These are phyloP conservation scores for Russula olivacea DNA, from an alignment of 768 basidiomycete genomes.

Conservation along the genomic window DNA sequence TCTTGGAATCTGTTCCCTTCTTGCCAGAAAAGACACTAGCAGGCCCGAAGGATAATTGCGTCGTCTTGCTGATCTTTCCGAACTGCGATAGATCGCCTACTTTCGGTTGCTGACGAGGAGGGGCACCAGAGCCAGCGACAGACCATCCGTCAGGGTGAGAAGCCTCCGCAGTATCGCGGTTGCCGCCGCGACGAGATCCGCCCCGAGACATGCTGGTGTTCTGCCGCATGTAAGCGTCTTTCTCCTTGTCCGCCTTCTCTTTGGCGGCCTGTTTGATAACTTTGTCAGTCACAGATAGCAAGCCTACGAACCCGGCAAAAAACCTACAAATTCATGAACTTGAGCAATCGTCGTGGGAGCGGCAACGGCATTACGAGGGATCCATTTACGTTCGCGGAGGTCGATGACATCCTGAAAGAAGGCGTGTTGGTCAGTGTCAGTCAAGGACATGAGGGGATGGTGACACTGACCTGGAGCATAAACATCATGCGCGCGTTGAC, in stretches of 20 bases:
- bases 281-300: background rate
- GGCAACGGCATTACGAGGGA: constrained; percentile 59
- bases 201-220: constrained; percentile 77
- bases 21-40: constrained; percentile 76
- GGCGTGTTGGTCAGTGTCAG: constrained; percentile 13
- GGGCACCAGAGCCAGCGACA: constrained; percentile 24
- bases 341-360: constrained; percentile 86
- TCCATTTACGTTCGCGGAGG: constrained; percentile 79
- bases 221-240: constrained; percentile 58
- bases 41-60: constrained; percentile 75
- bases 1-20: constrained; percentile 48
- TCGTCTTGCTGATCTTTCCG: constrained; percentile 71
- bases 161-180: constrained; percentile 52
- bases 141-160: constrained; percentile 86
- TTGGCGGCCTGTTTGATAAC: constrained; percentile 59
- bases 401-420: constrained; percentile 77
- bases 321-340: constrained; percentile 75
- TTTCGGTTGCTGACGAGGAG: constrained; percentile 57
- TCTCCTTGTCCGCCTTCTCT: constrained; percentile 84
- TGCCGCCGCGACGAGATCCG: constrained; percentile 81
- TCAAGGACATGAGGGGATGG: constrained; percentile 1
- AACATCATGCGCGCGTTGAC: constrained; percentile 87
- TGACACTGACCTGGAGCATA: constrained; percentile 78
- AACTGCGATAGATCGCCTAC: constrained; percentile 84
- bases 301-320: background rate